A percentile compares a stretch with the other conserved stretches of the same genome.
These are phyloP conservation scores for Saxispiralis lemnorum DNA, from an alignment of 495 filamentous ascomycete species.

Conservation along the genomic window DNA sequence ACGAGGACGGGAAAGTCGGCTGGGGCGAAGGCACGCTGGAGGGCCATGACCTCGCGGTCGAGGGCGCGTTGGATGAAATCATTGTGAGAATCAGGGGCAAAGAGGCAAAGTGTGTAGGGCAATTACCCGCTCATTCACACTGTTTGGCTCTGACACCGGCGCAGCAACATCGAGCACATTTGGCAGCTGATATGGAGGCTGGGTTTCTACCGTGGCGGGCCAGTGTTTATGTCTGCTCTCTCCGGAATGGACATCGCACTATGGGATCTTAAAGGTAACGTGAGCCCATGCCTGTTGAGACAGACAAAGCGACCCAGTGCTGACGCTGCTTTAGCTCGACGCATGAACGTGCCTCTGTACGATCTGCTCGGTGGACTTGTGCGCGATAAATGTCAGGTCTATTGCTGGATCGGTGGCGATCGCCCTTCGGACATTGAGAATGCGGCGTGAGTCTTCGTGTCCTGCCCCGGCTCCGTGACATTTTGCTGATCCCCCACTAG, in stretches of 20 bases:
- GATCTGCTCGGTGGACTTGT: conserved; percentile 64
- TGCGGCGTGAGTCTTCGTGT: conserved; percentile 3
- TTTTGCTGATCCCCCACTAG: background rate
- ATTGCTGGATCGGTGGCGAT: conserved; percentile 60
- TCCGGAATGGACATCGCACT: conserved; percentile 67
- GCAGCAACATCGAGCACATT: conserved; percentile 54
- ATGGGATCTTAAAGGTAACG: conserved; percentile 54
- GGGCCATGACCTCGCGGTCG: conserved; percentile 58
- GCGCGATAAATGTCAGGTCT: conserved; percentile 54
- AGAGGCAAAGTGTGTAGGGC: conserved; percentile 37
- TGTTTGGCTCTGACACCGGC: too few species aligned
- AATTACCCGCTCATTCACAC: too few species aligned
- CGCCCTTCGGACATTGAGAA: conserved; percentile 49
- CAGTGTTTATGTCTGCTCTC: conserved; percentile 65
- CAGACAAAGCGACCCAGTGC: background rate
- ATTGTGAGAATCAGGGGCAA: conserved; percentile 43
- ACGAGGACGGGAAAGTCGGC: conserved; percentile 43
- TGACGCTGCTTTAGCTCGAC: conserved; percentile 16
- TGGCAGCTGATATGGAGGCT: conserved; percentile 54
- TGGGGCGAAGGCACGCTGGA: conserved; percentile 67
- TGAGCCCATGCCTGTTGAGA: background rate
- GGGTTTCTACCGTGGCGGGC: conserved; percentile 64
- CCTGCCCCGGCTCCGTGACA: too few species aligned
- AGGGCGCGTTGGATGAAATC: conserved; percentile 54
- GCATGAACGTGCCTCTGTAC: conserved; percentile 50